A percentile compares a stretch with the other conserved stretches of the same genome.
Conservation (phyloP, 805 yeast genomes). For the Gaillardinia entomophila region DNA sequence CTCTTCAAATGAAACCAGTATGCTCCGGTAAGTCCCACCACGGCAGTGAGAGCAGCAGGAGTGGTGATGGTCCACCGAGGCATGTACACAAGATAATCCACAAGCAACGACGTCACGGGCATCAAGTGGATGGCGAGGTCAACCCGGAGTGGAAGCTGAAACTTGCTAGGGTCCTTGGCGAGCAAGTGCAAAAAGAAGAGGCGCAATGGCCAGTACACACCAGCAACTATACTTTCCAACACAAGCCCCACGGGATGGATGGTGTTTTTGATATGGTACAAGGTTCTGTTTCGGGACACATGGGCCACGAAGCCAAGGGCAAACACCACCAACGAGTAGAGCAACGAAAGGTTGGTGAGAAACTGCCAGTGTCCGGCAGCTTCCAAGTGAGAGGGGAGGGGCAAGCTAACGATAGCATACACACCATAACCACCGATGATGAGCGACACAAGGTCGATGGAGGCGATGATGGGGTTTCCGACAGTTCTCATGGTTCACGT, state of each 20-base stretch:
- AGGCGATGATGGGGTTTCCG: slow-evolving; percentile 24
- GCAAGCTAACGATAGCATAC: slow-evolving; percentile 9
- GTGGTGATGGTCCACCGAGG: slow-evolving; percentile 33
- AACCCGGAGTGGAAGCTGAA: slow-evolving; percentile 40
- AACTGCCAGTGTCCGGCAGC: slow-evolving; percentile 69
- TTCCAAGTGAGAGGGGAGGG: slow-evolving; percentile 44
- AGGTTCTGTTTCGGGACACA: slow-evolving; percentile 11
- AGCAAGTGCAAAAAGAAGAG: slow-evolving; percentile 47
- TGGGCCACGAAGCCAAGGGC: slow-evolving; percentile 34
- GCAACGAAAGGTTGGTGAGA: slow-evolving; percentile 59
- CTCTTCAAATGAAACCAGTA: slow-evolving; percentile 52
- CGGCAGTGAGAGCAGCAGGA: slow-evolving; percentile 32
- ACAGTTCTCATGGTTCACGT: slow-evolving; percentile 16
- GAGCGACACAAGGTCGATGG: slow-evolving; percentile 18
- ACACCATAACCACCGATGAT: slow-evolving; percentile 25
- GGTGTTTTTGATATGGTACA: slow-evolving; percentile 32
- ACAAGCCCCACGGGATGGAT: slow-evolving; percentile 52
- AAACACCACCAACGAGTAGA: slow-evolving; percentile 40
- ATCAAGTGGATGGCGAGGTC: slow-evolving; percentile 58
- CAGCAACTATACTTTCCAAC: slow-evolving; percentile 54
- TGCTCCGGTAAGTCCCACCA: slow-evolving; percentile 32
- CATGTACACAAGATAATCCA: slow-evolving; percentile 53
- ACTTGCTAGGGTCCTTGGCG: slow-evolving; percentile 24
- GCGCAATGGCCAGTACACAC: slow-evolving; percentile 66
- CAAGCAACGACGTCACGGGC: slow-evolving; percentile 47